Evolutionary conservation across 2,329 filamentous ascomycete genomes (phyloP), one percentile per base, ranked within the genome.

Genomic region (Trichoderma semiorbis): DNA sequence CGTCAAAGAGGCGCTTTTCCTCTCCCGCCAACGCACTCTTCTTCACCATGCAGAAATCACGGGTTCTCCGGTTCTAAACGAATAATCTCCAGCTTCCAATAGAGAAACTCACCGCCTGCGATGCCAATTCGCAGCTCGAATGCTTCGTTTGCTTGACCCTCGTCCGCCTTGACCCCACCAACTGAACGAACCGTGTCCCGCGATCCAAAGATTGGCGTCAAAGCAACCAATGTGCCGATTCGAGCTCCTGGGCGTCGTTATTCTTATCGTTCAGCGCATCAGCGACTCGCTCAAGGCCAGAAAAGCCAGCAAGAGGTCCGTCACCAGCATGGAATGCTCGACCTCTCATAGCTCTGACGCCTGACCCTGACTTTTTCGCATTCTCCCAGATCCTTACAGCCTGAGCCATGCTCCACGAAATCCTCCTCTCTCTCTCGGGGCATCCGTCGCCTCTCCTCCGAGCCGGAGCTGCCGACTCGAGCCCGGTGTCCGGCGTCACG

Each of bases 381-480:
- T 70, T 70, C 74, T 14, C 10, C 30, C 32, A 71, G 61, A 71
- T 65, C 69, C 18, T 21, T 16, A 3, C 26, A 30, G 26, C 50
- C 34, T 11, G 73, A 72, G 32, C 76, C 76, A 99, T 99, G 96
- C 93, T 99, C 81, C 96, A 98, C 89, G 96, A 99, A 87, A 94
- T 99, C 84, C 90, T 98, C 82, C 91, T 99, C 82, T 95, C 95
- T 81, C 91, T 98, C 82, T 97, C 95, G 78, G 95, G 96, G 76
- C 93, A 98, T 83, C 92, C 93, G 75, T 98, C 95, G 75, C 92
- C 94, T 76, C 89, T 98, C 79, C 92, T 98, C 84, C 88, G 88
- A 80, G 79, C 83, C 76, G 80, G 84, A 76, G 78, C 82, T 77
- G 81, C 85, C 76, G 84, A 83, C 75, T 80, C 83, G 78, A 81